Base-by-base conservation (phyloP, 75 land plant species). In the Selaginella moellendorffii region DNA sequence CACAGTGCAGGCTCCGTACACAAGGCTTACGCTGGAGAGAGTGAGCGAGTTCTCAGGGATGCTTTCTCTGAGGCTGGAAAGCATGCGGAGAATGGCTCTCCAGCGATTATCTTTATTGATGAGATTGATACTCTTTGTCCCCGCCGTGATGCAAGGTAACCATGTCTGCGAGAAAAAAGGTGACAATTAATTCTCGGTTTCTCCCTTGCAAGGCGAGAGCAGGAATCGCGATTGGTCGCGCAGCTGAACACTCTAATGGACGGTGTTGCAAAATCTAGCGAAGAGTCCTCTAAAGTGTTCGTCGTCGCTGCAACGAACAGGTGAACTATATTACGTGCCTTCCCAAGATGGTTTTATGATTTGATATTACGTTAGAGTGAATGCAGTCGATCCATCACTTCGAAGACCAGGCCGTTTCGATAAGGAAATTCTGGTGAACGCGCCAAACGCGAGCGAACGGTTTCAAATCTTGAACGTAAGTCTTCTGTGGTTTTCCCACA, bases 41-140 rank as follows among this genome's bases (percentile, higher is more conserved):
- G 92, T 82, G 96, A 90, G 71, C 75, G 58, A 60, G 26, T 82
- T 63, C 64, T 90, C 60, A 72, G 91, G 29, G 91, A 90, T 52
- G 87, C 91, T 25, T 86, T 90, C 76, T 27, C 75, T 22, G 70
- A 87, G 64, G 91, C 96, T 63, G 74, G 77, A 28, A 73, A 78
- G 26, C 74, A 86, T 71, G 85, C 85, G n/a, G 63, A 53, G 53
- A 66, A 70, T 8, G 85, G 88, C 24, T 78, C 66, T 71, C 96
- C 96, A 26, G 85, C 89, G 23, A 75, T 90, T 54, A 78, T 90
- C 9, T 90, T 86, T 54, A 90, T 90, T 23, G 96, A 90, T 77
- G 96, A 90, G 62, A 80, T 90, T 51, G 96, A 90, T 78, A 80
- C 83, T 2, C 67, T 90, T 27, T 90, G 96, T 67, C 88, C 92